These are phyloP conservation scores for Debaryomyces robertsiae DNA, from an alignment of 1,139 yeast genomes.

Conservation along the genomic window DNA sequence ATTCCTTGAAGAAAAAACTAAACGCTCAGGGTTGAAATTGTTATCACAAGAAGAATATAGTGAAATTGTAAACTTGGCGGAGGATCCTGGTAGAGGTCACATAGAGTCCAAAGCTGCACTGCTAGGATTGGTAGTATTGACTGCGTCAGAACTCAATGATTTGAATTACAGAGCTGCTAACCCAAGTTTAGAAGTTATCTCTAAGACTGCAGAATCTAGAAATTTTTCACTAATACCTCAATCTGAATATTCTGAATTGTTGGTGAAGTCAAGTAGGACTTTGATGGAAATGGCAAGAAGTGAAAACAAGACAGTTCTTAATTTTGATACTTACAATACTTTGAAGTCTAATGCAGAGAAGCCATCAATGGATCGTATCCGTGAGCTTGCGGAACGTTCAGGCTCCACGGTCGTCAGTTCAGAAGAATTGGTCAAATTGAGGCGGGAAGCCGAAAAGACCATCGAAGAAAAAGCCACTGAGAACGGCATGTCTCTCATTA, in stretches of 20 bases:
- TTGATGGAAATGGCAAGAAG: constrained; percentile 13
- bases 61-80: constrained; percentile 14
- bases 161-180: constrained; percentile 18
- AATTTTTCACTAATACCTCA: constrained; percentile 22
- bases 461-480: constrained; percentile 19
- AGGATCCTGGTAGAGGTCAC: constrained; percentile 19
- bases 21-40: constrained; percentile 15
- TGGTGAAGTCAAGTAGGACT: constrained; percentile 17
- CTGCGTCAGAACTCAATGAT: constrained; percentile 17
- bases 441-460: constrained; percentile 4
- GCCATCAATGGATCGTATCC: constrained; percentile 30
- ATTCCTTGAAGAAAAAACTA: constrained; percentile 26
- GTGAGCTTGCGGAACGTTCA: constrained; percentile 27
- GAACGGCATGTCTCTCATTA: constrained; percentile 16
- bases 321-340: background rate
- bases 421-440: constrained; percentile 7
- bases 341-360: constrained; percentile 23
- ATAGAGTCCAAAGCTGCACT: constrained; percentile 18
- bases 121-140: constrained; percentile 20
- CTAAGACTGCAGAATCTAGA: constrained; percentile 19
- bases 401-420: constrained; percentile 11
- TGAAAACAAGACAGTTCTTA: constrained; percentile 10
- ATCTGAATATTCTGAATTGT: constrained; percentile 16
- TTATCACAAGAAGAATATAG: constrained; percentile 19
- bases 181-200: constrained; percentile 28